Conservation (phyloP, 164 flowering plant species). For the Tetracentron sinense region DNA sequence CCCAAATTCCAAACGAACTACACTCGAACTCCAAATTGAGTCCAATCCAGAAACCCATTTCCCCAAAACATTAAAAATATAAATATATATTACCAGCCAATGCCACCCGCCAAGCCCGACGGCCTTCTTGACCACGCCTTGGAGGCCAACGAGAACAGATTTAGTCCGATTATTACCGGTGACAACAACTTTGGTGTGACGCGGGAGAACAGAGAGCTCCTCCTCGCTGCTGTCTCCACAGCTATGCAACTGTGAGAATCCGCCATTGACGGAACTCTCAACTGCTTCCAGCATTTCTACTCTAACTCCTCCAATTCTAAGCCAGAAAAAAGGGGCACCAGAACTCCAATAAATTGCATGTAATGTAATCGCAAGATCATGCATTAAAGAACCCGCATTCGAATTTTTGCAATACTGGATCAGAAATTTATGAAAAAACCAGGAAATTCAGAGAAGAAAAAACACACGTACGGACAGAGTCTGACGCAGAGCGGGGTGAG, state of each 20-base stretch:
- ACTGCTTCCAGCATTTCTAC: constrained; percentile 51
- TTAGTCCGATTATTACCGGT: constrained; percentile 86
- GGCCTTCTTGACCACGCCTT: constrained; percentile 86
- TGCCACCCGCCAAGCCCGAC: constrained; percentile 95
- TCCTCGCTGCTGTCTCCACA: constrained; percentile 77
- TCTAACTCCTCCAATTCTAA: constrained; percentile 4
- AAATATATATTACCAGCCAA: constrained; percentile 79
- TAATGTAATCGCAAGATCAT: constrained; percentile 33
- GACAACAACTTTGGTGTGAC: constrained; percentile 82
- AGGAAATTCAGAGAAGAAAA: constrained; percentile 27
- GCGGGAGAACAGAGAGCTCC: constrained; percentile 75
- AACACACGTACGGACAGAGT: no score
- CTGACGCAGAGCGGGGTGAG: constrained; percentile 19
- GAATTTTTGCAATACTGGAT: constrained; percentile 10
- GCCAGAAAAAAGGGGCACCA: background rate
- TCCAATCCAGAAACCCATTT: constrained; percentile 4
- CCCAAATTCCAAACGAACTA: constrained; percentile 6
- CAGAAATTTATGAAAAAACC: constrained; percentile 16
- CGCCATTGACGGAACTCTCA: constrained; percentile 60
- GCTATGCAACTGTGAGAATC: constrained; percentile 52
- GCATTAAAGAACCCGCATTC: constrained; percentile 29
- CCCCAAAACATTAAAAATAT: constrained; percentile 1
- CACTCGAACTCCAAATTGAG: constrained; percentile 3
- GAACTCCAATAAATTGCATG: constrained; percentile 9
- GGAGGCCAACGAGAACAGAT: constrained; percentile 80